Base-by-base conservation (phyloP, 208 protist genomes). In the Phytomonas francai region DNA sequence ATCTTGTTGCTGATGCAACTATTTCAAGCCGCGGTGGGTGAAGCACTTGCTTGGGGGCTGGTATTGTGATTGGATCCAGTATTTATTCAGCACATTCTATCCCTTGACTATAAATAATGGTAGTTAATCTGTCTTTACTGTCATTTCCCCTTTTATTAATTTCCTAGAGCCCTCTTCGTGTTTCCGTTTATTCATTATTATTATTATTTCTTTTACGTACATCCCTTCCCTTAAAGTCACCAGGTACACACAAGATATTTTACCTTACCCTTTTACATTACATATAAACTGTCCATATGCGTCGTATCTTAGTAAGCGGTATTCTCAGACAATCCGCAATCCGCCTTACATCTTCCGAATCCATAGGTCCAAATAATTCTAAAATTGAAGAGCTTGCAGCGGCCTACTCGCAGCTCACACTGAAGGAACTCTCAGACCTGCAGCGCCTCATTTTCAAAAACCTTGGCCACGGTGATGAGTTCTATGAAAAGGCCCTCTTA, bases 371-470 rank as follows among this genome's bases (percentile, higher is more conserved):
- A 32, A 62, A 71, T 14, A 84, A 65, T 61, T 64, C 76, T 5
- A 92, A 92, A 73, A 56, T 95, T 25, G 85, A 95, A 34, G 85
- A 88, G 54, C 74, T 95, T 19, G 89, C 89, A 5, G 63, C 31
- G 25, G 63, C 83, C n/a, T 93, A 92, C 77, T 77, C 87, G 33
- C 89, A 95, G 79, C 79, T 95, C 27, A 95, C 89, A 16, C 77
- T 95, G 51, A 89, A 84, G 79, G 87, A 95, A 64, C 71, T 95
- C 25, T 91, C 89, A 0, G 81, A 90, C 57, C 83, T 95, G 59
- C 89, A 95, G 77, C 87, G 87, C 28, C 83, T 88, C 63, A 89
- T 95, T 57, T 95, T 95, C 78, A 95, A 92, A 76, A 89, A 95
- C 74, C 73, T 95, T 27, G 89, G 89, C 32, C 89, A 95, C 78